These are phyloP conservation scores for Westerdykella aurantiaca DNA, from an alignment of 2,329 filamentous ascomycete species.

Conservation along the genomic window DNA sequence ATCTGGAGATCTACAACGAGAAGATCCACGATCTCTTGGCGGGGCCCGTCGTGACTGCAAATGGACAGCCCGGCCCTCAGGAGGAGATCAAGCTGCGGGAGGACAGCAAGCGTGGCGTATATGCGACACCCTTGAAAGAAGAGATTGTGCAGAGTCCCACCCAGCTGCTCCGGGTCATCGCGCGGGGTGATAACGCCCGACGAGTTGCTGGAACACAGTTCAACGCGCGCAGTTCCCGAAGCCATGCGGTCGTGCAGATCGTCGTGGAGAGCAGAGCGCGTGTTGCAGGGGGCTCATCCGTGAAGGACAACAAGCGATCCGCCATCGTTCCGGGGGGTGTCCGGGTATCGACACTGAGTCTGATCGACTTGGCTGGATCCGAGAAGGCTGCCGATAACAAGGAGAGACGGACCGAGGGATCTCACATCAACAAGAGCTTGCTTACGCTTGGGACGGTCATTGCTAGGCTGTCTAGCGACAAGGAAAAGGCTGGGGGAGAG, in stretches of 20 bases:
- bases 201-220: conserved; percentile 93
- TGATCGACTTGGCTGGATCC: conserved; percentile 94
- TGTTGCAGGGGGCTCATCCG: conserved; percentile 50
- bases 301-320: conserved; percentile 39
- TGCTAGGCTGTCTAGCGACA: conserved; percentile 80
- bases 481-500: conserved; percentile 60
- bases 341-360: conserved; percentile 84
- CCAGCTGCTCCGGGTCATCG: conserved; percentile 89
- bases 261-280: conserved; percentile 95
- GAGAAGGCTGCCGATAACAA: conserved; percentile 95
- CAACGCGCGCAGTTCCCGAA: conserved; percentile 92
- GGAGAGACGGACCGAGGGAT: conserved; percentile 86
- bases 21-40: conserved; percentile 91
- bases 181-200: conserved; percentile 83
- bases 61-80: conserved; percentile 48
- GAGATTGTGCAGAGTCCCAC: conserved; percentile 98
- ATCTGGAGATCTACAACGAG: conserved; percentile 98
- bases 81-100: conserved; percentile 97
- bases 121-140: conserved; percentile 92
- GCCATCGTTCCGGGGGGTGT: conserved; percentile 69
- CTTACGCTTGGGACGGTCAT: conserved; percentile 95
- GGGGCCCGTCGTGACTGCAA: conserved; percentile 57
- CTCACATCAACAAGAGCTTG: conserved; percentile 97
- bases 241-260: conserved; percentile 97
- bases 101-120: conserved; percentile 92